A percentile compares a stretch with the other conserved stretches of the same genome.
Conservation (phyloP, 2,329 filamentous ascomycete species). For the Exophiala mesophila region DNA sequence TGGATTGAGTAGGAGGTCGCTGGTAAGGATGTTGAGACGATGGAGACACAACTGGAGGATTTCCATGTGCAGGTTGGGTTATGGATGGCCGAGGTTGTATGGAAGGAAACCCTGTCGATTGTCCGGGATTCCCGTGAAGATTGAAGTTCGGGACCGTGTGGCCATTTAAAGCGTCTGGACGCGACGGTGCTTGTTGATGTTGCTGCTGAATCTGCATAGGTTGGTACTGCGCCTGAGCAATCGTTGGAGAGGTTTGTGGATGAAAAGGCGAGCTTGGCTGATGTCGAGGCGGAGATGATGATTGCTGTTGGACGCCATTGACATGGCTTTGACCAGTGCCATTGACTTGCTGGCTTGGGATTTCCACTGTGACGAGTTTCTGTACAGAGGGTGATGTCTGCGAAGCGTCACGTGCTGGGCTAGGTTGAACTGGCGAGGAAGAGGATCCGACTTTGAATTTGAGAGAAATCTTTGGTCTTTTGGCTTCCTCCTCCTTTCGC, state of each 20-base stretch:
- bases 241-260: constrained; percentile 24
- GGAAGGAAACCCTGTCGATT: background rate
- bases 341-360: constrained; percentile 2
- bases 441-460: constrained; percentile 51
- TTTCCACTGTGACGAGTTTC: constrained; percentile 15
- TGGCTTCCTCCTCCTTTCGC: constrained; percentile 59
- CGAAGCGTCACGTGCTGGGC: constrained; percentile 5
- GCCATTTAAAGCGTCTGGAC: background rate
- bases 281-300: constrained; percentile 21
- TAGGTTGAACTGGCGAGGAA: constrained; percentile 23
- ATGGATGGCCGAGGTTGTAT: background rate
- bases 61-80: background rate
- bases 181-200: too few relatives aligned
- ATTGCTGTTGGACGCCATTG: constrained; percentile 19
- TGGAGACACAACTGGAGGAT: background rate
- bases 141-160: background rate
- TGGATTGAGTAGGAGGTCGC: background rate
- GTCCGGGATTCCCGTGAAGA: background rate
- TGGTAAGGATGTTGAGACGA: background rate
- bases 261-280: constrained; percentile 15
- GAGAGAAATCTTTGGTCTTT: constrained; percentile 57
- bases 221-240: constrained; percentile 11
- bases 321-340: constrained; percentile 1
- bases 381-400: constrained; percentile 6
- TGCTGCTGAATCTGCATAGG: background rate